Percentiles rank a stretch among this genome's conserved stretches.
Conservation (phyloP, 176 grass and related monocot genomes). For the Rhynchospora tenuis region DNA sequence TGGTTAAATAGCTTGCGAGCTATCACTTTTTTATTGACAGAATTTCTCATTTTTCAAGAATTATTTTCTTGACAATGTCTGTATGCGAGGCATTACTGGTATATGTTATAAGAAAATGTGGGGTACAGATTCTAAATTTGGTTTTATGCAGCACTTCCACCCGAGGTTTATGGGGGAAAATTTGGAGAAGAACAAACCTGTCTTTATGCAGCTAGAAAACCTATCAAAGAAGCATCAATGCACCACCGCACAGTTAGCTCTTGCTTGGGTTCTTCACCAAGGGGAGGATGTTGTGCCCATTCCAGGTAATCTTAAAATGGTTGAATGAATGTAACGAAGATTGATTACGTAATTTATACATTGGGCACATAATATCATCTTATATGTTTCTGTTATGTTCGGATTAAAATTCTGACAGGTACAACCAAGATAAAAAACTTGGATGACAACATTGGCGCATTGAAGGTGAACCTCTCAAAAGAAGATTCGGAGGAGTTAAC, state of each 20-base stretch:
- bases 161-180: conserved; percentile 53
- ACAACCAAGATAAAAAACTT: conserved; percentile 78
- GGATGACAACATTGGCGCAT: conserved; percentile 61
- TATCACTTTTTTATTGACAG: background rate
- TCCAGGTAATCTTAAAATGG: conserved; percentile 43
- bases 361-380: background rate
- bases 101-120: background rate
- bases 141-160: conserved; percentile 35
- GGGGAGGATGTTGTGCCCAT: conserved; percentile 79
- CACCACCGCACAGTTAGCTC: conserved; percentile 52
- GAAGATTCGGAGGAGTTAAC: conserved; percentile 60
- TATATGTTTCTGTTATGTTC: background rate
- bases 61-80: background rate
- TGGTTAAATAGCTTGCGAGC: background rate
- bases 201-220: conserved; percentile 46
- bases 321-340: background rate
- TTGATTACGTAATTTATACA: background rate
- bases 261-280: conserved; percentile 77
- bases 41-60: background rate
- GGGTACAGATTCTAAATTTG: background rate
- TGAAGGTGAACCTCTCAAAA: conserved; percentile 50
- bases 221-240: conserved; percentile 62
- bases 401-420: conserved; percentile 35
- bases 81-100: background rate
- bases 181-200: conserved; percentile 69